phyloP scores from a whole-genome alignment of 768 basidiomycete species.

The Ephemerocybe angulata region DNA sequence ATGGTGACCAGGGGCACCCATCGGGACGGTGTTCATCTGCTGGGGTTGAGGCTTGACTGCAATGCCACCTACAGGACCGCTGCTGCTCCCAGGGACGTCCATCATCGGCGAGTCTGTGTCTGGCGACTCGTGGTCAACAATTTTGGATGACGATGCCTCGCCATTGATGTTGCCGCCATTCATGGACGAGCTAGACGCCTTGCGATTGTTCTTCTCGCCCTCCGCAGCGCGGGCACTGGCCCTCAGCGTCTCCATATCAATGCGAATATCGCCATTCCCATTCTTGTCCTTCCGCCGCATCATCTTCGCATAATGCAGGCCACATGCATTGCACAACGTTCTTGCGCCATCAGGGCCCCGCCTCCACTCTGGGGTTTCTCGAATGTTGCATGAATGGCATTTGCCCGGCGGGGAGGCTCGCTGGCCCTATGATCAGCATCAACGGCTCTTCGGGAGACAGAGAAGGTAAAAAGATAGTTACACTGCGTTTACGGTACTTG shows the following conservation, averaged over 20 bases:
- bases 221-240: constrained; percentile 66
- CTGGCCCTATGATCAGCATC: constrained; percentile 38
- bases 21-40: not conserved
- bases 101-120: not conserved
- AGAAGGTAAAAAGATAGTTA: constrained; percentile 38
- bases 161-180: not conserved
- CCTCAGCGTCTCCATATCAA: constrained; percentile 74
- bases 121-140: no score
- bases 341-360: constrained; percentile 81
- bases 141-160: no score
- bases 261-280: constrained; percentile 59
- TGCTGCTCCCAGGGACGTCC: not conserved
- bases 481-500: constrained; percentile 84
- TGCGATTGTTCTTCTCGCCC: constrained; percentile 28
- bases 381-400: constrained; percentile 84
- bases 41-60: not conserved
- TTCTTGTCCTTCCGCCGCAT: constrained; percentile 78
- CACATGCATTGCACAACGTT: constrained; percentile 83
- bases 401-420: constrained; percentile 83
- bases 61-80: not conserved
- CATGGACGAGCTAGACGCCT: constrained; percentile 14
- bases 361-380: constrained; percentile 87
- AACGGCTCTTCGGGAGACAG: constrained; percentile 11
- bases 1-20: not conserved
- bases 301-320: constrained; percentile 80